Evolutionary conservation across 2,329 filamentous ascomycete genomes (phyloP).

Genomic region (Curvularia verruculosa): DNA sequence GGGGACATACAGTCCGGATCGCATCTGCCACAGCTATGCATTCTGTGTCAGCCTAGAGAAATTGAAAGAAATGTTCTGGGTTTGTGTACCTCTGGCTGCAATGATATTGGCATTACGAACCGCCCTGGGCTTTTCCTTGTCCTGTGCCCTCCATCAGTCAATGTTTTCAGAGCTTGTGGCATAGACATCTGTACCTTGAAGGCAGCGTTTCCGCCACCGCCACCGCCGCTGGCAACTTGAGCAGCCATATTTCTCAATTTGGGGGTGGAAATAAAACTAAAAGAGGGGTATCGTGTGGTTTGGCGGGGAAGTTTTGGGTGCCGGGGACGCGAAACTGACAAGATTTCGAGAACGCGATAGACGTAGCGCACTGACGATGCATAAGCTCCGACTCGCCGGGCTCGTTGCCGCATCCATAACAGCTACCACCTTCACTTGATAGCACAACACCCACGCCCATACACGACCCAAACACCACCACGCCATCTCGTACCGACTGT

Average conservation of each 20-base stretch:
- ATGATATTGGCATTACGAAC: slow-evolving; percentile 97
- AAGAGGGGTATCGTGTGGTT: slow-evolving; percentile 32
- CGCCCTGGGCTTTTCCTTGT: slow-evolving; percentile 98
- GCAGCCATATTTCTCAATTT: slow-evolving; percentile 40
- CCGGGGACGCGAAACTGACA: slow-evolving; percentile 31
- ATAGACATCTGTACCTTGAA: slow-evolving; percentile 62
- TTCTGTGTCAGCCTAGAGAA: slow-evolving; percentile 28
- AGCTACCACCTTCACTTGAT: slow-evolving; percentile 24
- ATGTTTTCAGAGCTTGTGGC: slow-evolving; percentile 32
- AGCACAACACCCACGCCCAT: slow-evolving; percentile 23
- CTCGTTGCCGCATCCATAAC: slow-evolving; percentile 33
- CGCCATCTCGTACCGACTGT: slow-evolving; percentile 6
- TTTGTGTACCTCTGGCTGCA: slow-evolving; percentile 80
- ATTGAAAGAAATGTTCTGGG: slow-evolving; percentile 23
- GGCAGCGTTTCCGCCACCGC: slow-evolving; percentile 64
- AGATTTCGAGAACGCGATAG: slow-evolving; percentile 35
- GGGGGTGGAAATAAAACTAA: slow-evolving; percentile 8
- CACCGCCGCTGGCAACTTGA: slow-evolving; percentile 44
- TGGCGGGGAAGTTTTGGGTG: slow-evolving; percentile 30
- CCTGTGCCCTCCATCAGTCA: slow-evolving; percentile 57
- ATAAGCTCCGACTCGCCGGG: slow-evolving; percentile 23
- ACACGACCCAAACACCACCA: not conserved
- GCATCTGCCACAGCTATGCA: slow-evolving; percentile 88
- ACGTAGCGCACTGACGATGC: slow-evolving; percentile 14
- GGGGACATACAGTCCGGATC: slow-evolving; percentile 74